Evolutionary conservation across 176 grass and related monocot species (phyloP), one percentile per base, ranked within the genome.

Genomic region (Oryza punctata): DNA sequence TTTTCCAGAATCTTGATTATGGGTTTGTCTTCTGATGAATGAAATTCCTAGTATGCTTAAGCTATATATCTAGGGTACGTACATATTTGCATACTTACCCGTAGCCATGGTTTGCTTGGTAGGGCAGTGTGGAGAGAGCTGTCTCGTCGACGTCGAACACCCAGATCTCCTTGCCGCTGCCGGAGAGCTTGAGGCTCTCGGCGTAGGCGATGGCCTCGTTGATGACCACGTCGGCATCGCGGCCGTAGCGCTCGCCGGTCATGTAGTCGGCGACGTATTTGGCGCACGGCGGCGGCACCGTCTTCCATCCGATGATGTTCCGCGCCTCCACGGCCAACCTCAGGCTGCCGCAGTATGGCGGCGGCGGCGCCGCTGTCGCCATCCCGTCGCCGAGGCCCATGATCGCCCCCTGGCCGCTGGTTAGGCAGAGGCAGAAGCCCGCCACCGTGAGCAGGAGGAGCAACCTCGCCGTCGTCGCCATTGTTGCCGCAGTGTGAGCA

Each of bases 121-220:
- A 57, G 7, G 52, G 52, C 52, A 57, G 6, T 6, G 52, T 57
- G 52, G 52, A 57, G 52, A 94, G 89, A 0, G 70, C 61, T 1
- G 89, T 92, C 64, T 94, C 92, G 59, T 94, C 92, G 57, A 92
- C 45, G 78, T 94, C 92, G 23, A 94, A 92, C 7, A 94, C 57
- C 89, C 89, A 92, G 0, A 78, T 77, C 74, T 94, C 92, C 69
- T 80, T 94, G 63, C 89, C 89, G 18, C 85, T 29, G 52, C 72
- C 81, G 38, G 41, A 69, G 57, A 92, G 64, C 57, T 71, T 60
- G 14, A 94, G 75, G 10, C 24, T 14, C 7, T 75, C 19, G 41
- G 85, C 69, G 78, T 92, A 89, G 23, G 84, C 73, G 81, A 89
- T 7, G 19, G 89, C 87, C 77, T 92, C 81, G 65, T 73, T 64